Percentiles rank a stretch among this genome's conserved stretches.
Conservation (phyloP, 2,329 filamentous ascomycete species). For the Colletotrichum higginsianum region DNA sequence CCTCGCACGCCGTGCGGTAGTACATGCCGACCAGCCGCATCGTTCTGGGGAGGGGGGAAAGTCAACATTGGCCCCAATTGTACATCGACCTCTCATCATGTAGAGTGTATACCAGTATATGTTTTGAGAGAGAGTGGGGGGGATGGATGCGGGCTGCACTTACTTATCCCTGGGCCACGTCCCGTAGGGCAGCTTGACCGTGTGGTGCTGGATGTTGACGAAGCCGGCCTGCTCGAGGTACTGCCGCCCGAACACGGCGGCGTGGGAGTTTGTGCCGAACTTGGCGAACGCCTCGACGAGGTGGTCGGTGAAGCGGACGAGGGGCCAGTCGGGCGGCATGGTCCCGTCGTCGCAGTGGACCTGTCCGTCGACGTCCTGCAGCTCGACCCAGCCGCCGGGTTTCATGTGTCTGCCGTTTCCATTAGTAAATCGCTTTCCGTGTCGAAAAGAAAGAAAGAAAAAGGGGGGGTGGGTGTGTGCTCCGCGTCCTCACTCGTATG, state of each 20-base stretch:
- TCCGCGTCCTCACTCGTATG: conserved; percentile 46
- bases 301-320: conserved; percentile 53
- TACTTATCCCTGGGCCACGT: conserved; percentile 62
- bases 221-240: conserved; percentile 59
- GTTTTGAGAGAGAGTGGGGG: too few relatives aligned
- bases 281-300: conserved; percentile 55
- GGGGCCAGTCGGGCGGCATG: conserved; percentile 51
- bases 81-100: too few relatives aligned
- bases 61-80: background rate
- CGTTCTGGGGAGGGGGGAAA: conserved; percentile 44
- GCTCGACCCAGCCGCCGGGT: conserved; percentile 62
- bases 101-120: too few relatives aligned
- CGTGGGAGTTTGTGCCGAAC: conserved; percentile 55
- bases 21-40: conserved; percentile 59
- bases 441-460: too few relatives aligned
- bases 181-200: conserved; percentile 63
- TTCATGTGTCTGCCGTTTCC: conserved; percentile 51
- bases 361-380: conserved; percentile 61
- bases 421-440: background rate
- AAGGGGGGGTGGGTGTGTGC: too few relatives aligned
- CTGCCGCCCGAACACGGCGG: conserved; percentile 54
- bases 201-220: conserved; percentile 54
- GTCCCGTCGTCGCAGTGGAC: conserved; percentile 55
- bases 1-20: conserved; percentile 57
- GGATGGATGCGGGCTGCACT: background rate